Conservation (phyloP, 805 yeast species). For the Kregervanrija pseudodelftensis region DNA sequence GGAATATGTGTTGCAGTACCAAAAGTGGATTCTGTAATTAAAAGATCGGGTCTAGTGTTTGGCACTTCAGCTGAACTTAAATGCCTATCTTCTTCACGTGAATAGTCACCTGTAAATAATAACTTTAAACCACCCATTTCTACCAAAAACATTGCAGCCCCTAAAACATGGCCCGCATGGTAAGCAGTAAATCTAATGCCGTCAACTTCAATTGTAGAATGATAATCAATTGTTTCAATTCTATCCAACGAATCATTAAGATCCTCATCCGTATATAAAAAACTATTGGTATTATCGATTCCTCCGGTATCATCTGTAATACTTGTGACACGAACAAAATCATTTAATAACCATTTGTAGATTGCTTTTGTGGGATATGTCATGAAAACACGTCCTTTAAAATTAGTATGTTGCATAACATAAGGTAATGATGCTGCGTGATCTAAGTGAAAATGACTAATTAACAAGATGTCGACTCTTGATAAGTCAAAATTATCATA, state of each 20-base stretch:
- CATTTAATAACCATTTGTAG: slow-evolving; percentile 89
- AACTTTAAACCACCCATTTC: slow-evolving; percentile 90
- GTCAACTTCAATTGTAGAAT: slow-evolving; percentile 88
- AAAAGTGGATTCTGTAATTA: slow-evolving; percentile 92
- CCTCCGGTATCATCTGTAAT: slow-evolving; percentile 38
- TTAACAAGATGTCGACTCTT: slow-evolving; percentile 75
- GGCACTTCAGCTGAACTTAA: slow-evolving; percentile 94
- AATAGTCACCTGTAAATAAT: slow-evolving; percentile 93
- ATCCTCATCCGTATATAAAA: slow-evolving; percentile 84
- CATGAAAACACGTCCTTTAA: slow-evolving; percentile 95
- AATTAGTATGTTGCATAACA: slow-evolving; percentile 94
- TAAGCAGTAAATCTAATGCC: slow-evolving; percentile 95
- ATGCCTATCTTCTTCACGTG: slow-evolving; percentile 94
- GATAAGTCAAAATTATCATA: slow-evolving; percentile 92
- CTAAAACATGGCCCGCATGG: slow-evolving; percentile 99
- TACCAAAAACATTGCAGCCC: slow-evolving; percentile 96
- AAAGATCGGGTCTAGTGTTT: slow-evolving; percentile 73
- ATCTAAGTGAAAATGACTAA: slow-evolving; percentile 94
- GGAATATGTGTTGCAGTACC: slow-evolving; percentile 98
- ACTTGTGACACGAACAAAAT: slow-evolving; percentile 85
- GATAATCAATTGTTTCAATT: slow-evolving; percentile 92
- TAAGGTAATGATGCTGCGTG: slow-evolving; percentile 98
- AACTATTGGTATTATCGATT: slow-evolving; percentile 30
- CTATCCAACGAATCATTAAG: slow-evolving; percentile 77
- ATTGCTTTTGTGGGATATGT: slow-evolving; percentile 99